These are phyloP conservation scores for Microdochium nivale DNA, from an alignment of 2,329 filamentous ascomycete species.

Conservation along the genomic window DNA sequence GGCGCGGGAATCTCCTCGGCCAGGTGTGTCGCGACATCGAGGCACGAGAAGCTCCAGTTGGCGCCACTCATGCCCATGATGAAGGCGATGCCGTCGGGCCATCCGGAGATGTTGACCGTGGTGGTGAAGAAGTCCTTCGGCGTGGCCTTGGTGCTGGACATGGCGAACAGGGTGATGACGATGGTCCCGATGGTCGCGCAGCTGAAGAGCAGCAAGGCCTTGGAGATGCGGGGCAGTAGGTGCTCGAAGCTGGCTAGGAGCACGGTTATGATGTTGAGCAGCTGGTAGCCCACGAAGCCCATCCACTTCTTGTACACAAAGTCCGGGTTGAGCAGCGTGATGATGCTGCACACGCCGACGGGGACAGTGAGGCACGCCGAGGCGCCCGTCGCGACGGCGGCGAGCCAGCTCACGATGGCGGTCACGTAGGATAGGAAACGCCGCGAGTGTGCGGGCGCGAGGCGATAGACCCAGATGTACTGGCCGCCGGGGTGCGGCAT, in stretches of 20 bases:
- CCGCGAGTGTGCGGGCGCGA: constrained; percentile 8
- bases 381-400: constrained; percentile 7
- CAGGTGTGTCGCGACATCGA: constrained; percentile 17
- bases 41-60: constrained; percentile 20
- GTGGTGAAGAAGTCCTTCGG: constrained; percentile 13
- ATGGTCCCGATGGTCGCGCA: constrained; percentile 11
- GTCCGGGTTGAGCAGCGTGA: constrained; percentile 11
- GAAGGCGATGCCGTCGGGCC: constrained; percentile 17
- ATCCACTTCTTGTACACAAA: constrained; percentile 17
- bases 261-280: constrained; percentile 13
- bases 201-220: constrained; percentile 14
- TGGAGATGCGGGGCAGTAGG: constrained; percentile 16
- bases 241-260: constrained; percentile 12
- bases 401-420: constrained; percentile 16
- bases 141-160: constrained; percentile 8
- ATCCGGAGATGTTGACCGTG: constrained; percentile 13
- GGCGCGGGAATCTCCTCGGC: constrained; percentile 20
- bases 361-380: constrained; percentile 15
- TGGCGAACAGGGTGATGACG: constrained; percentile 17
- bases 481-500: constrained; percentile 20
- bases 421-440: constrained; percentile 15
- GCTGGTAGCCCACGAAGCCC: constrained; percentile 16
- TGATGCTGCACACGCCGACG: constrained; percentile 10
- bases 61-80: constrained; percentile 18
- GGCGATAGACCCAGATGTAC: constrained; percentile 16